Percentiles rank a stretch among this genome's conserved stretches.
phyloP scores from a whole-genome alignment of 331 rosid genomes.

The Pyrus hybrid region DNA sequence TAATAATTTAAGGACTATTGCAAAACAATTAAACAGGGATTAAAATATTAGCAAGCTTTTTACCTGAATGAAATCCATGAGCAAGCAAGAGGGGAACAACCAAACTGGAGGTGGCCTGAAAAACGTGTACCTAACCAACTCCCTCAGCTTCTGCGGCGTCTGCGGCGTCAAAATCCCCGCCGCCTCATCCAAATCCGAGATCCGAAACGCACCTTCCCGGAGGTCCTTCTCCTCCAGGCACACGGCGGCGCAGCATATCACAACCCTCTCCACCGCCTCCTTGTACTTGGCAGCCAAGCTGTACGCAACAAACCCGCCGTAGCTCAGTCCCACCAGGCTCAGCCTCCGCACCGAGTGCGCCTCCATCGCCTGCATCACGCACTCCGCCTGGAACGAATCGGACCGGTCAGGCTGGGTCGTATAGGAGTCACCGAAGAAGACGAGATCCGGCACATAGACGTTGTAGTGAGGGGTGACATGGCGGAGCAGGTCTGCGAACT shows the following conservation, averaged over 20 bases:
- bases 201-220: slow-evolving; percentile 43
- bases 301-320: slow-evolving; percentile 71
- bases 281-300: slow-evolving; percentile 36
- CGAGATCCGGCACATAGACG: slow-evolving; percentile 68
- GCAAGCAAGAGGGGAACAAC: slow-evolving; percentile 58
- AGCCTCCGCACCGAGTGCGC: slow-evolving; percentile 34
- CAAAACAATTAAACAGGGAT: not conserved
- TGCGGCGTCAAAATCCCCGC: slow-evolving; percentile 54
- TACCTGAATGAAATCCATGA: slow-evolving; percentile 56
- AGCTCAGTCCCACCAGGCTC: slow-evolving; percentile 63
- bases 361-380: slow-evolving; percentile 63
- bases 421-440: slow-evolving; percentile 60
- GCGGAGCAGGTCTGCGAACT: slow-evolving; percentile 52
- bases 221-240: slow-evolving; percentile 70
- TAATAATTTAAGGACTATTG: no score
- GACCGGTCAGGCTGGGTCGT: slow-evolving; percentile 43
- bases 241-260: slow-evolving; percentile 66
- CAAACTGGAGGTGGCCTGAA: slow-evolving; percentile 21
- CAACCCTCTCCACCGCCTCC: slow-evolving; percentile 60
- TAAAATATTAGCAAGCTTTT: not conserved
- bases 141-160: slow-evolving; percentile 33
- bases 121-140: slow-evolving; percentile 34
- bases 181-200: slow-evolving; percentile 59
- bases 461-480: slow-evolving; percentile 43
- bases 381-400: slow-evolving; percentile 66